Percentiles rank a stretch among this genome's conserved stretches.
These are phyloP conservation scores for Ogataea degrootiae DNA, from an alignment of 805 yeast genomes.

Conservation along the genomic window DNA sequence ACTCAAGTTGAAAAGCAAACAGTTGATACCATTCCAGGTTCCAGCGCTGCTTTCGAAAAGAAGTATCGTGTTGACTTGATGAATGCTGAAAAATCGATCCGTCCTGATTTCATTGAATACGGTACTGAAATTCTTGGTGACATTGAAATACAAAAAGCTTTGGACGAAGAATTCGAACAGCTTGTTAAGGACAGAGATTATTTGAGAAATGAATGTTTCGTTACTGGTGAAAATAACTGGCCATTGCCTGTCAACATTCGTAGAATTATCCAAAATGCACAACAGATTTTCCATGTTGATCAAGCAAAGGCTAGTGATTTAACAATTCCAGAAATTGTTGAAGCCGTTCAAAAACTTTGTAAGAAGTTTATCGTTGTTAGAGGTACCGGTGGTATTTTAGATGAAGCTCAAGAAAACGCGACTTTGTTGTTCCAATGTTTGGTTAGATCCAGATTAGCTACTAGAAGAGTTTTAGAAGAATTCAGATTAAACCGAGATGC, in stretches of 20 bases:
- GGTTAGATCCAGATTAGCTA: slow-evolving; percentile 85
- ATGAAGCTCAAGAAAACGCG: slow-evolving; percentile 91
- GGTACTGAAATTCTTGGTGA: slow-evolving; percentile 92
- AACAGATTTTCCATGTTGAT: slow-evolving; percentile 93
- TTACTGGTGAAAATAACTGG: slow-evolving; percentile 94
- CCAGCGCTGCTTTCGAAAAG: slow-evolving; percentile 74
- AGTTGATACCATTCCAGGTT: slow-evolving; percentile 92
- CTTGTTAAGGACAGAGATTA: slow-evolving; percentile 70
- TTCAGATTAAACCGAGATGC: slow-evolving; percentile 79
- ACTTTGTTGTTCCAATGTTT: slow-evolving; percentile 85
- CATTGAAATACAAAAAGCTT: slow-evolving; percentile 67
- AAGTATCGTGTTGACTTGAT: slow-evolving; percentile 85
- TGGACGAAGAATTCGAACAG: slow-evolving; percentile 84
- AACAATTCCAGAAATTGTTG: slow-evolving; percentile 74
- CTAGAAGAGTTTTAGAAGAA: slow-evolving; percentile 89
- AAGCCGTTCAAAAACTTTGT: slow-evolving; percentile 65
- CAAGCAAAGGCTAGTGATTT: slow-evolving; percentile 86
- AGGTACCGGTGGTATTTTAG: slow-evolving; percentile 66
- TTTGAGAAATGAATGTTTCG: slow-evolving; percentile 75
- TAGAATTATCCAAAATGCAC: slow-evolving; percentile 95
- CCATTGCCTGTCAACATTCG: slow-evolving; percentile 96
- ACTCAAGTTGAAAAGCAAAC: slow-evolving; percentile 96
- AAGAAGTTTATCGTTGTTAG: slow-evolving; percentile 70
- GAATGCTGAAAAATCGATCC: slow-evolving; percentile 58
- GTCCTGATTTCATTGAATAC: slow-evolving; percentile 75